Percentiles rank a stretch among this genome's conserved stretches.
These are phyloP conservation scores for Ascosphaera apis DNA, from an alignment of 2,329 filamentous ascomycete species.

Conservation along the genomic window DNA sequence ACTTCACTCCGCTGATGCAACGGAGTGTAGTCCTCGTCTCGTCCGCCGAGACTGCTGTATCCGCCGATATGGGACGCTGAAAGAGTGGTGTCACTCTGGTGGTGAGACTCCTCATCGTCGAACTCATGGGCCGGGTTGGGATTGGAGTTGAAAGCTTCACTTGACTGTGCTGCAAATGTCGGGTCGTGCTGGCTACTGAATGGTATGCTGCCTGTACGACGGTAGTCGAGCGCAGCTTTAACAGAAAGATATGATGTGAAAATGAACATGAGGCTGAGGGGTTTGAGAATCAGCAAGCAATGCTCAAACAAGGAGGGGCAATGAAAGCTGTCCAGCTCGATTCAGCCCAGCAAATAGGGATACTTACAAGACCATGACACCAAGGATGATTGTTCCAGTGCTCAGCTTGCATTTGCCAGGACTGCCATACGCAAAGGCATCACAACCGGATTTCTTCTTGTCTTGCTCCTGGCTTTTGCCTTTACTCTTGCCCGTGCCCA, in stretches of 20 bases:
- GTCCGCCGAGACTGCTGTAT: conserved; percentile 22
- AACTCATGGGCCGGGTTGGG: conserved; percentile 23
- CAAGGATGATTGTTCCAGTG: conserved; percentile 31
- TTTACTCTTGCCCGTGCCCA: conserved; percentile 28
- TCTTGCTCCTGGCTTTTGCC: conserved; percentile 17
- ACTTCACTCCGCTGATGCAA: conserved; percentile 25
- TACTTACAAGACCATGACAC: conserved; percentile 32
- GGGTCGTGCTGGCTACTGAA: conserved; percentile 19
- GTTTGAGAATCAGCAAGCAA: conserved; percentile 2
- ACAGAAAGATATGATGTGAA: conserved; percentile 30
- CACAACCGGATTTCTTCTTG: conserved; percentile 25
- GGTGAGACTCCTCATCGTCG: conserved; percentile 19
- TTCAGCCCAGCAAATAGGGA: neutral
- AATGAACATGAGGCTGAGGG: conserved; percentile 31
- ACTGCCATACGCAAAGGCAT: conserved; percentile 31
- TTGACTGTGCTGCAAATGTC: conserved; percentile 26
- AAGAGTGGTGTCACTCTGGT: conserved; percentile 18
- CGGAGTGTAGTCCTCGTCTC: conserved; percentile 28
- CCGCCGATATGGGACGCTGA: conserved; percentile 16
- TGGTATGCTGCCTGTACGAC: conserved; percentile 32
- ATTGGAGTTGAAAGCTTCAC: conserved; percentile 25
- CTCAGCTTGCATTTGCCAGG: conserved; percentile 32
- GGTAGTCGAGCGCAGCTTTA: conserved; percentile 32
- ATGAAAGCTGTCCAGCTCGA: neutral
- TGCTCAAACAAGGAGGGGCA: neutral